Conservation (phyloP, 495 filamentous ascomycete species). For the Aspergillus wentii region DNA sequence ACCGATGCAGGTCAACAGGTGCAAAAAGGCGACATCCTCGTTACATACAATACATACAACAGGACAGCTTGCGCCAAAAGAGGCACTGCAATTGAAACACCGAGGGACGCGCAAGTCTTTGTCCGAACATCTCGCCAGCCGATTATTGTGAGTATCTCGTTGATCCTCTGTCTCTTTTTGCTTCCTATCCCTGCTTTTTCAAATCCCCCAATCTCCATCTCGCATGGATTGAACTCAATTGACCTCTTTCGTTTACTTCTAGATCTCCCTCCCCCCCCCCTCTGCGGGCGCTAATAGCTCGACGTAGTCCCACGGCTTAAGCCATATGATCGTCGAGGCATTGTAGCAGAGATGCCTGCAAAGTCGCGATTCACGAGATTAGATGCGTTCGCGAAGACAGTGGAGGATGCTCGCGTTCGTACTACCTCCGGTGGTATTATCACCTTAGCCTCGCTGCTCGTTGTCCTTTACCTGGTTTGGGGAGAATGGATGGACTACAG, state of each 20-base stretch:
- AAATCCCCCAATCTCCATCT: too few species aligned
- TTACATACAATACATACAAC: constrained; percentile 12
- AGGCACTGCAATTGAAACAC: not conserved
- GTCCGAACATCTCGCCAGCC: too few species aligned
- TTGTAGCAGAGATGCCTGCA: constrained; percentile 41
- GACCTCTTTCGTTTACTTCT: not conserved
- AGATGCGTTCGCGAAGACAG: constrained; percentile 97
- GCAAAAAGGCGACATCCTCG: too few species aligned
- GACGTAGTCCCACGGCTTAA: too few species aligned
- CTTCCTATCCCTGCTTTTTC: too few species aligned
- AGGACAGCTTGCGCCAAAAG: constrained; percentile 21
- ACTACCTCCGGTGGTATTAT: constrained; percentile 97
- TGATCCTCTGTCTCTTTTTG: too few species aligned
- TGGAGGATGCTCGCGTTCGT: constrained; percentile 94
- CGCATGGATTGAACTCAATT: not conserved
- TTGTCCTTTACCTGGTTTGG: constrained; percentile 85
- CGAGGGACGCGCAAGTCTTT: constrained; percentile 5
- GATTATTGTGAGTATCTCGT: too few species aligned
- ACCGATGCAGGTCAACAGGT: constrained; percentile 3
- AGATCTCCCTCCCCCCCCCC: constrained; percentile 10
- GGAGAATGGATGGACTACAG: constrained; percentile 95
- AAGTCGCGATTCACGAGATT: constrained; percentile 89
- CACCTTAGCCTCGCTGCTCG: constrained; percentile 80
- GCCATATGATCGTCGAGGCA: constrained; percentile 30
- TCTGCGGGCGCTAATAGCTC: too few species aligned